A percentile compares a stretch with the other conserved stretches of the same genome.
Evolutionary conservation across 2,329 filamentous ascomycete genomes (phyloP).

Genomic region (Thelonectria discophora): DNA sequence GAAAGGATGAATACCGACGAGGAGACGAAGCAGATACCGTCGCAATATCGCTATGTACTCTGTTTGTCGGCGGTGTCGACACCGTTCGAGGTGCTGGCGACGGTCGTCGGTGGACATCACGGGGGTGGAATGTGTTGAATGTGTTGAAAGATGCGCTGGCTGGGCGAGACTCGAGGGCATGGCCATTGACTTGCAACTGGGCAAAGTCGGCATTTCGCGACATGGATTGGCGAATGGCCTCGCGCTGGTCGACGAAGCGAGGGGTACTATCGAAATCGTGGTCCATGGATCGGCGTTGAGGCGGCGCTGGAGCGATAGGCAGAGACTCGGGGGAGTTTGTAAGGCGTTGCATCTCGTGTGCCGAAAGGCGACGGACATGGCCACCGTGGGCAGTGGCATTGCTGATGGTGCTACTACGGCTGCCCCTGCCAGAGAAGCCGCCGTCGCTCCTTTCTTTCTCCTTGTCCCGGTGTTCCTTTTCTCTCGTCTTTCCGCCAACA

Average conservation of each 20-base stretch:
- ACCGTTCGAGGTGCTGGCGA: conserved; percentile 53
- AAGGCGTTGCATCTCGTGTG: conserved; percentile 66
- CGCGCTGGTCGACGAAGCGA: conserved; percentile 41
- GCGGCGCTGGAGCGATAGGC: conserved; percentile 57
- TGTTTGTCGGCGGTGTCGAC: conserved; percentile 62
- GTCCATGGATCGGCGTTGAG: conserved; percentile 50
- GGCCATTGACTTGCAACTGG: conserved; percentile 38
- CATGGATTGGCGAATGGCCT: conserved; percentile 44
- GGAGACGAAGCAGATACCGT: conserved; percentile 46
- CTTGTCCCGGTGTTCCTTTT: not conserved
- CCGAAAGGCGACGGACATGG: conserved; percentile 63
- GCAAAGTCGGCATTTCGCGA: conserved; percentile 29
- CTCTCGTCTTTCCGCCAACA: conserved; percentile 6
- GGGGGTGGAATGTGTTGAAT: conserved; percentile 7
- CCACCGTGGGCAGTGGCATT: conserved; percentile 48
- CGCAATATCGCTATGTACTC: conserved; percentile 44
- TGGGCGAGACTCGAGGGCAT: conserved; percentile 38
- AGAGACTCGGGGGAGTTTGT: conserved; percentile 66
- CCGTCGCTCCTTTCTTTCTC: conserved; percentile 19
- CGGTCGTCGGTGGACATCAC: conserved; percentile 44
- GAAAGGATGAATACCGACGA: conserved; percentile 62
- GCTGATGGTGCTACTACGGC: conserved; percentile 44
- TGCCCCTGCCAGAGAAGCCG: conserved; percentile 33
- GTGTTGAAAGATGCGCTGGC: conserved; percentile 1
- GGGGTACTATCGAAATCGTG: conserved; percentile 45